These are phyloP conservation scores for Vinca major DNA, from an alignment of 305 asterid genomes.

Conservation along the genomic window DNA sequence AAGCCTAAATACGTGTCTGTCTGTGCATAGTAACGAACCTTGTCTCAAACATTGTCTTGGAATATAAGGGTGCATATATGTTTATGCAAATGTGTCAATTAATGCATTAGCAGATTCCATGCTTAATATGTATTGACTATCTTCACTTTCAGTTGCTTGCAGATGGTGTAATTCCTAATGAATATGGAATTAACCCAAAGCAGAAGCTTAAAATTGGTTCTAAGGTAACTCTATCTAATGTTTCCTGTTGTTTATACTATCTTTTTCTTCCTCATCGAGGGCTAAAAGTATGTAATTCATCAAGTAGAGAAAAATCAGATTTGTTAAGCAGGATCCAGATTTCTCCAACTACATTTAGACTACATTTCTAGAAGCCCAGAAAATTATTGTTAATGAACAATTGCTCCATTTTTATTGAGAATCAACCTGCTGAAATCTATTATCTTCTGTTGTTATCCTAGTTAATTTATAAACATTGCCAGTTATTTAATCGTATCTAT, in stretches of 20 bases:
- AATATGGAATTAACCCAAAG: constrained; percentile 87
- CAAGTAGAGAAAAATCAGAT: neutral
- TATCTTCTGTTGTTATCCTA: too few relatives aligned
- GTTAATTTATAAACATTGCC: too few relatives aligned
- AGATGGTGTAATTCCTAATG: constrained; percentile 98
- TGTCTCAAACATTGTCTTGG: neutral
- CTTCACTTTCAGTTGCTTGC: constrained; percentile 67
- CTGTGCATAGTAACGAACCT: neutral
- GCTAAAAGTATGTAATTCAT: neutral
- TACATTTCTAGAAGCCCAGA: too few relatives aligned
- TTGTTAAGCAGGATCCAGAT: neutral
- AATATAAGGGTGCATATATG: neutral
- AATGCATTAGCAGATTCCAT: neutral
- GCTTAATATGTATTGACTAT: neutral
- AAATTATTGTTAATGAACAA: too few relatives aligned
- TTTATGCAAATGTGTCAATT: neutral
- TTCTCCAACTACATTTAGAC: neutral
- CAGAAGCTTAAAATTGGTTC: constrained; percentile 93
- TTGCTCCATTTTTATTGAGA: too few relatives aligned
- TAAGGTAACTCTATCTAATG: constrained; percentile 38
- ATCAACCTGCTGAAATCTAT: too few relatives aligned
- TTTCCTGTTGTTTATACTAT: constrained; percentile 1
- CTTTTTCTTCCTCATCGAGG: neutral
- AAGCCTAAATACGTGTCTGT: neutral
- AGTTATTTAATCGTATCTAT: neutral